Conservation (phyloP, 306 rosid species). For the Cicer cuneatum region DNA sequence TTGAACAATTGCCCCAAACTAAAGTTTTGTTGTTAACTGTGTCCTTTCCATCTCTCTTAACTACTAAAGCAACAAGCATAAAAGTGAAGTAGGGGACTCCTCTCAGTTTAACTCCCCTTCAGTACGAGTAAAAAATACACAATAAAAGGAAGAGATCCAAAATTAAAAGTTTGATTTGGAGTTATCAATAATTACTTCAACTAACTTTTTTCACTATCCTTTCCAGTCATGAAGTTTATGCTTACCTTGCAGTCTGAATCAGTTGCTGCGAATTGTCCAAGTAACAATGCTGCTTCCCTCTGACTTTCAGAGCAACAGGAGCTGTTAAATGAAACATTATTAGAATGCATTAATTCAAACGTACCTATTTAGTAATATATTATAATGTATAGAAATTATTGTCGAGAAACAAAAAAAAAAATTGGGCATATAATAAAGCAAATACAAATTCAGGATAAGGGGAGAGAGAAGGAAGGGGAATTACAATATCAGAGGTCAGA, state of each 20-base stretch:
- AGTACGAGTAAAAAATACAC: slow-evolving; percentile 19
- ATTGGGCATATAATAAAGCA: not conserved
- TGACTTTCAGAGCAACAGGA: slow-evolving; percentile 98
- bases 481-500: slow-evolving; percentile 33
- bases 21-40: slow-evolving; percentile 3
- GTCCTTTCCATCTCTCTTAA: slow-evolving; percentile 25
- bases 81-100: slow-evolving; percentile 1
- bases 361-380: not conserved
- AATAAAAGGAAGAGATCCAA: slow-evolving; percentile 29
- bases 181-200: slow-evolving; percentile 18
- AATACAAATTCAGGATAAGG: not conserved
- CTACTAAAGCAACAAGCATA: slow-evolving; percentile 31
- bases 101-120: slow-evolving; percentile 25
- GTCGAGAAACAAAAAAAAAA: slow-evolving; percentile 21
- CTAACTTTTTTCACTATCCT: slow-evolving; percentile 13
- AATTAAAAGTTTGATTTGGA: slow-evolving; percentile 15
- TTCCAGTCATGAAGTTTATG: slow-evolving; percentile 16
- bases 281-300: slow-evolving; percentile 97
- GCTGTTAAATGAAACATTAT: slow-evolving; percentile 54
- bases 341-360: slow-evolving; percentile 34
- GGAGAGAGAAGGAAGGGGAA: not conserved
- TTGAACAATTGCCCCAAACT: slow-evolving; percentile 22
- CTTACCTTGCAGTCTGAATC: slow-evolving; percentile 97
- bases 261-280: slow-evolving; percentile 98
- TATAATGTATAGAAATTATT: not conserved